phyloP scores from a whole-genome alignment of 805 yeast genomes.

The Saturnispora halmiae region DNA sequence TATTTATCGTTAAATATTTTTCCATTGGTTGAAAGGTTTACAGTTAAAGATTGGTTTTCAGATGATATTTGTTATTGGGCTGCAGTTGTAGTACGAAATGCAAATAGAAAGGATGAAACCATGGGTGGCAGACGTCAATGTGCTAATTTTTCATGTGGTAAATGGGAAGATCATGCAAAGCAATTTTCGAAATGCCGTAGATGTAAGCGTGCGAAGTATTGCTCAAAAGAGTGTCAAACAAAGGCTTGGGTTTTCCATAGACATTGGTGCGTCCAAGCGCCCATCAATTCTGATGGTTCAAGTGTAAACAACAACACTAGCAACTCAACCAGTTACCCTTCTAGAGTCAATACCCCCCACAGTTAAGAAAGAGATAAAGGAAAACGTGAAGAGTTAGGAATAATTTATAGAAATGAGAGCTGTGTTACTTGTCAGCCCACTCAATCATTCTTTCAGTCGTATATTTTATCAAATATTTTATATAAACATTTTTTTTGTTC shows the following conservation, averaged over 20 bases:
- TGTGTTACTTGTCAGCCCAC: too few relatives aligned
- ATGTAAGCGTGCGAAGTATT: slow-evolving; percentile 90
- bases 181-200: slow-evolving; percentile 93
- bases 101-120: slow-evolving; percentile 82
- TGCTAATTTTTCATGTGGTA: slow-evolving; percentile 87
- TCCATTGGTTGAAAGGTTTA: slow-evolving; percentile 87
- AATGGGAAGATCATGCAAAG: slow-evolving; percentile 84
- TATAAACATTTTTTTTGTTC: too few relatives aligned
- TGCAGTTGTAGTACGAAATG: slow-evolving; percentile 93
- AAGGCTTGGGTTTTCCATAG: slow-evolving; percentile 89
- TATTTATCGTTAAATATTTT: slow-evolving; percentile 58
- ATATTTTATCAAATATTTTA: too few relatives aligned
- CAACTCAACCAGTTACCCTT: background rate
- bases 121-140: slow-evolving; percentile 91
- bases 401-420: background rate
- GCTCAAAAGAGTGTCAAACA: slow-evolving; percentile 86
- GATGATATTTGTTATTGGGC: slow-evolving; percentile 93
- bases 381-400: too few relatives aligned
- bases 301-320: background rate
- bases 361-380: background rate
- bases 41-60: slow-evolving; percentile 53
- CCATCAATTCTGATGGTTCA: slow-evolving; percentile 10
- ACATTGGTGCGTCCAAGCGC: slow-evolving; percentile 69
- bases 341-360: slow-evolving; percentile 1
- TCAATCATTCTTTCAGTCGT: too few relatives aligned